Percentiles rank a stretch among this genome's conserved stretches.
phyloP scores from a whole-genome alignment of 1,139 yeast species.

The Blastobotrys malaysiensis region DNA sequence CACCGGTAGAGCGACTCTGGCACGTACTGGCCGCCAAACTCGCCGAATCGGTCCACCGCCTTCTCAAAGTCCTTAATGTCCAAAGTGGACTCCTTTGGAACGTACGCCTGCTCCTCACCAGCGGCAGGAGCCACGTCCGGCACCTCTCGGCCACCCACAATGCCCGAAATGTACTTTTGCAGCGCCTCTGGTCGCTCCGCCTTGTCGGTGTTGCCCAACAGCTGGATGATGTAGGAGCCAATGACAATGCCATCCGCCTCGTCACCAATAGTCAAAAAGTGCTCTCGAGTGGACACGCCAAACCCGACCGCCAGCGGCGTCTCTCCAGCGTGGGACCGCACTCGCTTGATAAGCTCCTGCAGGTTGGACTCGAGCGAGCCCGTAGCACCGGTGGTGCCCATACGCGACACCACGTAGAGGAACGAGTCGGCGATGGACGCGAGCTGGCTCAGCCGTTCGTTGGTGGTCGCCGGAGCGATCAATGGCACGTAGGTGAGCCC shows the following conservation, averaged over 20 bases:
- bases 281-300: constrained; percentile 93
- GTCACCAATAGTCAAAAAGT: constrained; percentile 71
- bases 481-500: constrained; percentile 85
- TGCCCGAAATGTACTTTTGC: constrained; percentile 58
- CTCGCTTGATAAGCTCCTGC: constrained; percentile 64
- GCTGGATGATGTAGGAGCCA: constrained; percentile 76
- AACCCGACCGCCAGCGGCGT: constrained; percentile 95
- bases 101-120: constrained; percentile 20
- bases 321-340: constrained; percentile 63
- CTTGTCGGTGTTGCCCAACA: constrained; percentile 59
- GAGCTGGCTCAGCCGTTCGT: constrained; percentile 72
- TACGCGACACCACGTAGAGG: constrained; percentile 90
- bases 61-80: constrained; percentile 16
- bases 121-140: constrained; percentile 12
- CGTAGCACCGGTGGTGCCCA: constrained; percentile 96
- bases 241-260: constrained; percentile 90
- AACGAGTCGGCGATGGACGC: constrained; percentile 89
- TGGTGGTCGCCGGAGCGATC: constrained; percentile 94
- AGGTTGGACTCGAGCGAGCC: constrained; percentile 59
- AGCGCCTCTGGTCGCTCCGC: constrained; percentile 56
- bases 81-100: constrained; percentile 25
- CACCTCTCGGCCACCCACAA: constrained; percentile 56
- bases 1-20: constrained; percentile 96
- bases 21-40: constrained; percentile 96
- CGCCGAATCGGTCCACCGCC: constrained; percentile 58